Conservation (phyloP, 2,329 filamentous ascomycete species). For the Alternaria burnsii region DNA sequence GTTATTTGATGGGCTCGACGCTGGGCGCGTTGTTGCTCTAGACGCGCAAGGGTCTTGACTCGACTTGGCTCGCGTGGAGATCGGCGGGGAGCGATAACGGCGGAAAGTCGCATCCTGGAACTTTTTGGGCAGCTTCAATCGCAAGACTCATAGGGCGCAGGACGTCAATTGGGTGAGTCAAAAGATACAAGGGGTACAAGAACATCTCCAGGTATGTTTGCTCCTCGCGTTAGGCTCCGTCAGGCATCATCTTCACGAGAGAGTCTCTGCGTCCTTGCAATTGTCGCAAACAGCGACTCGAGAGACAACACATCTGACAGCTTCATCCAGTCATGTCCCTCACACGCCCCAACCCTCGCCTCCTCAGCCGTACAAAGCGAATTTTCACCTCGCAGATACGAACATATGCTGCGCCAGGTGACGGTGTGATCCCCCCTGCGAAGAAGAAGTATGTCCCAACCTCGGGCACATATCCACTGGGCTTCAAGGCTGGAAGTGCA, state of each 20-base stretch:
- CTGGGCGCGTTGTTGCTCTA: slow-evolving; percentile 29
- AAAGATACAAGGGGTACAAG: slow-evolving; percentile 1
- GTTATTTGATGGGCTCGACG: slow-evolving; percentile 33
- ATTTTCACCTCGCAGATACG: slow-evolving; percentile 54
- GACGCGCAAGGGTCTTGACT: slow-evolving; percentile 15
- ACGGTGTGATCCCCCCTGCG: slow-evolving; percentile 71
- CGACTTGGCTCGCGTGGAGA: slow-evolving; percentile 5
- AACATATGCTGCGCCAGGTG: slow-evolving; percentile 67
- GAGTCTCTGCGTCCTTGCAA: background rate
- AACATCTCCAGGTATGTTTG: slow-evolving; percentile 15
- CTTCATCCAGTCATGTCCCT: slow-evolving; percentile 38
- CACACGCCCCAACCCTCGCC: slow-evolving; percentile 38
- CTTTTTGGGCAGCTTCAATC: slow-evolving; percentile 13
- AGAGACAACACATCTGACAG: slow-evolving; percentile 9
- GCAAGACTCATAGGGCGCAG: slow-evolving; percentile 25
- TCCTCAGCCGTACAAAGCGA: slow-evolving; percentile 36
- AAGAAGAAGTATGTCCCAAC: slow-evolving; percentile 93
- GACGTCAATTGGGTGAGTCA: slow-evolving; percentile 30
- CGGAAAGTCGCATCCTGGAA: slow-evolving; percentile 9
- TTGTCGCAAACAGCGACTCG: slow-evolving; percentile 2
- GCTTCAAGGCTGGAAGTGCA: slow-evolving; percentile 85
- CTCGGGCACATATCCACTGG: slow-evolving; percentile 85
- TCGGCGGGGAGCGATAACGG: slow-evolving; percentile 32
- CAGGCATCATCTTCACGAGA: background rate
- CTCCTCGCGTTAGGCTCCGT: background rate